Percentiles rank a stretch among this genome's conserved stretches.
phyloP scores from a whole-genome alignment of 805 yeast species.

The Wickerhamomyces rabaulensis region DNA sequence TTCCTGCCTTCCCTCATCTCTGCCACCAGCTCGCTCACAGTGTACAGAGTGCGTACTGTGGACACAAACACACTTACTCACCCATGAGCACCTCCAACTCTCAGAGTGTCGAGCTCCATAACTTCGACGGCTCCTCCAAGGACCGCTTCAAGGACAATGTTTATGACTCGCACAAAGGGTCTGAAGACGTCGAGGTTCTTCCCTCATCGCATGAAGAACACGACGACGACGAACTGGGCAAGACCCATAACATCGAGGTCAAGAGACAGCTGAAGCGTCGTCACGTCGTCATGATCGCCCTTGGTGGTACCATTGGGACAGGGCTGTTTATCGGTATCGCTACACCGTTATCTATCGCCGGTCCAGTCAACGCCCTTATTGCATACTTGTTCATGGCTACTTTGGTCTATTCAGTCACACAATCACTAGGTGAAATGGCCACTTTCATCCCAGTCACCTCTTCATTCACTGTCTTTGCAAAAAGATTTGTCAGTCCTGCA shows the following conservation, averaged over 20 bases:
- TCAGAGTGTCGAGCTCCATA: background rate
- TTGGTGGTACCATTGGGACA: conserved; percentile 9
- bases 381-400: conserved; percentile 6
- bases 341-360: conserved; percentile 4
- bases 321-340: conserved; percentile 6
- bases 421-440: conserved; percentile 8
- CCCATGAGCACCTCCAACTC: background rate
- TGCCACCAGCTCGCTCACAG: no score
- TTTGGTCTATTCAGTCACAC: conserved; percentile 5
- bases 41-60: no score
- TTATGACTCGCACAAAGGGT: background rate
- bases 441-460: conserved; percentile 8
- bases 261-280: conserved; percentile 7
- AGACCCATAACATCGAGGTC: conserved; percentile 3
- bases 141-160: background rate
- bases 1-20: no score
- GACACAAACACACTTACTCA: background rate
- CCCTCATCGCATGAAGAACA: conserved; percentile 1
- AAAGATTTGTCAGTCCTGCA: conserved; percentile 5
- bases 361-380: conserved; percentile 6
- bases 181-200: background rate
- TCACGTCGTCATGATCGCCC: conserved; percentile 8
- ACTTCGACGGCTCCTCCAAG: background rate
- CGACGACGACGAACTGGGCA: conserved; percentile 1
- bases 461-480: conserved; percentile 6